A percentile compares a stretch with the other conserved stretches of the same genome.
Evolutionary conservation across 257 asterid species (phyloP).

Genomic region (Fraxinus excelsior): DNA sequence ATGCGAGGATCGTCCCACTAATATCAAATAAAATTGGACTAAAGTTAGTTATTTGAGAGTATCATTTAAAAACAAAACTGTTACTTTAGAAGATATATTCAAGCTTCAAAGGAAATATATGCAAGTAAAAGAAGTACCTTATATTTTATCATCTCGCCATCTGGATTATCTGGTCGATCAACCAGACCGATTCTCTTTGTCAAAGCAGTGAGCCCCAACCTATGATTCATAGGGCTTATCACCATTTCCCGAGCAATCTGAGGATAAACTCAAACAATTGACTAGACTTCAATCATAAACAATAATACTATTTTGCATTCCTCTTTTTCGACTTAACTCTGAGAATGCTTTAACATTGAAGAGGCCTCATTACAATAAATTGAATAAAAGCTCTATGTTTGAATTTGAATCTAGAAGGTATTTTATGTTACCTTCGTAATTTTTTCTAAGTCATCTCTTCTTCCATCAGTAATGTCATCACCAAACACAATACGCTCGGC

Average conservation of each 20-base stretch:
- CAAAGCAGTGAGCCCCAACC: constrained; percentile 90
- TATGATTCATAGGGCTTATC: constrained; percentile 84
- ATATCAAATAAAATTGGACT: constrained; percentile 28
- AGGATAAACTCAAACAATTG: constrained; percentile 16
- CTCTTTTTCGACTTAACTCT: constrained; percentile 12
- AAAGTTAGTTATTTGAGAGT: constrained; percentile 23
- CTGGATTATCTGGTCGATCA: constrained; percentile 86
- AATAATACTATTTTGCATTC: not conserved
- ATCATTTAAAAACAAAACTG: constrained; percentile 21
- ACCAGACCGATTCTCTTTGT: constrained; percentile 71
- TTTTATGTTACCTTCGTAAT: constrained; percentile 72
- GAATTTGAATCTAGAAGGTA: constrained; percentile 22
- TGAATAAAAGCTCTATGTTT: not conserved
- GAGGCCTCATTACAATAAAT: not conserved
- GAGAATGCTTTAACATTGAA: not conserved
- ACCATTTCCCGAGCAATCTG: constrained; percentile 99
- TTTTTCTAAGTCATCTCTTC: constrained; percentile 88
- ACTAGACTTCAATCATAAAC: constrained; percentile 18
- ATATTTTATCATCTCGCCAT: constrained; percentile 76
- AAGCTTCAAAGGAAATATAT: constrained; percentile 5
- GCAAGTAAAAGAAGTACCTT: constrained; percentile 51
- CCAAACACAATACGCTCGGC: constrained; percentile 94
- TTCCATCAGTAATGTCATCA: constrained; percentile 93
- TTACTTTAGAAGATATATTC: constrained; percentile 15
- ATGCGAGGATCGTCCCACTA: constrained; percentile 98